A percentile compares a stretch with the other conserved stretches of the same genome.
These are phyloP conservation scores for Plasmodium adleri DNA, from an alignment of 169 alveolate genomes.

Conservation along the genomic window DNA sequence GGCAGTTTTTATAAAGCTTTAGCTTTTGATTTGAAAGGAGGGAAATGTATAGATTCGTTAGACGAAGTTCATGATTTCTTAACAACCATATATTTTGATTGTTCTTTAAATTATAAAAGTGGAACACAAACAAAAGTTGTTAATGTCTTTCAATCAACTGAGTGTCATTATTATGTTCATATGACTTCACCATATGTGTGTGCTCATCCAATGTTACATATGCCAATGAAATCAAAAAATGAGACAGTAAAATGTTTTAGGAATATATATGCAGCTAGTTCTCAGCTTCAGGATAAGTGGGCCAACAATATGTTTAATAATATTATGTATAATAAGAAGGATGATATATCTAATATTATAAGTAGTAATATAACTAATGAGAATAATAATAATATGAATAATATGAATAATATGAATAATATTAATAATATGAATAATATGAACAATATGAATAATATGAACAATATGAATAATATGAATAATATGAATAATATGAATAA, in stretches of 20 bases:
- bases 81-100: conserved; percentile 72
- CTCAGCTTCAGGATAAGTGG: conserved; percentile 7
- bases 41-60: conserved; percentile 50
- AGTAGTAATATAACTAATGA: not conserved
- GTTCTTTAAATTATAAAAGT: conserved; percentile 59
- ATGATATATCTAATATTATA: not conserved
- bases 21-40: conserved; percentile 74
- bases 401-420: not conserved
- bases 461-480: not conserved
- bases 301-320: not conserved
- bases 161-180: conserved; percentile 75
- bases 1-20: conserved; percentile 66
- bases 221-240: conserved; percentile 26
- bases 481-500: not conserved
- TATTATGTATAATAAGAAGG: not conserved
- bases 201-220: conserved; percentile 72
- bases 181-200: conserved; percentile 61
- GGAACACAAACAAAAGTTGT: conserved; percentile 48
- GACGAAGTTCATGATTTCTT: conserved; percentile 44
- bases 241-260: conserved; percentile 55
- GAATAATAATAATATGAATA: not conserved
- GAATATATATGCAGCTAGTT: conserved; percentile 68
- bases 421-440: no score
- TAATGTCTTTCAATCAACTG: conserved; percentile 62
- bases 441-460: not conserved